phyloP scores from a whole-genome alignment of 1,284 basidiomycete genomes.

The Apiotrichum akiyoshidainum region DNA sequence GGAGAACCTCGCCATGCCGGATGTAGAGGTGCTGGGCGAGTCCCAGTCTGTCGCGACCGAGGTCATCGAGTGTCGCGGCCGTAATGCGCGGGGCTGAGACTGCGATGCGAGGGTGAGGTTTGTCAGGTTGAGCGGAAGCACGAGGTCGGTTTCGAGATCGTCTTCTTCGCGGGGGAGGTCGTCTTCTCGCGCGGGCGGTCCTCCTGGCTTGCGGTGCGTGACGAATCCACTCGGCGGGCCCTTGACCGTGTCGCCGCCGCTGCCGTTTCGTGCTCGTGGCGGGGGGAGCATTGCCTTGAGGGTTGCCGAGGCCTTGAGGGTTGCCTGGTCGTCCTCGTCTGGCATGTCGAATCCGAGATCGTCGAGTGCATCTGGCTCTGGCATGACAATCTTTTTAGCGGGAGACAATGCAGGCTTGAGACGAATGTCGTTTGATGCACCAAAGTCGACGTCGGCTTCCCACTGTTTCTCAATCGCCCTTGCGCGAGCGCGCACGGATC shows the following conservation, averaged over 20 bases:
- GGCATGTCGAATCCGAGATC: slow-evolving; percentile 36
- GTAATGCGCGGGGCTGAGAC: slow-evolving; percentile 15
- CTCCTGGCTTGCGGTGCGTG: neutral
- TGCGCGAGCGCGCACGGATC: slow-evolving; percentile 30
- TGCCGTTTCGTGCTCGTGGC: slow-evolving; percentile 18
- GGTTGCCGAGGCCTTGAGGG: slow-evolving; percentile 44
- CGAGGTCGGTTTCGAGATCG: slow-evolving; percentile 42
- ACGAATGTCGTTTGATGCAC: slow-evolving; percentile 5
- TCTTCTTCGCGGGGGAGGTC: slow-evolving; percentile 7
- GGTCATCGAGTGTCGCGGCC: slow-evolving; percentile 31
- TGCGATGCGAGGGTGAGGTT: slow-evolving; percentile 42
- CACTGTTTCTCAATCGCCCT: slow-evolving; percentile 29
- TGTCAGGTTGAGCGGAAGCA: slow-evolving; percentile 42
- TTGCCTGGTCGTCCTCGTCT: slow-evolving; percentile 43
- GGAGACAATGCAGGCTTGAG: neutral
- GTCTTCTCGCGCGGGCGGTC: neutral
- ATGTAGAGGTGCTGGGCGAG: slow-evolving; percentile 20
- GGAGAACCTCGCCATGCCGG: slow-evolving; percentile 20
- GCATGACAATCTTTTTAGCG: slow-evolving; percentile 13
- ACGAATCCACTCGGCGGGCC: slow-evolving; percentile 2
- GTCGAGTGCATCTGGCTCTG: slow-evolving; percentile 38
- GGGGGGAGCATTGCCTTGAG: slow-evolving; percentile 45
- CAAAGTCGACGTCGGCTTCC: slow-evolving; percentile 39
- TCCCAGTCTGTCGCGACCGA: slow-evolving; percentile 33
- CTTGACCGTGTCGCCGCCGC: slow-evolving; percentile 15